A percentile compares a stretch with the other conserved stretches of the same genome.
Evolutionary conservation across 805 yeast genomes (phyloP).

Genomic region (Metschnikowia amazonensis): DNA sequence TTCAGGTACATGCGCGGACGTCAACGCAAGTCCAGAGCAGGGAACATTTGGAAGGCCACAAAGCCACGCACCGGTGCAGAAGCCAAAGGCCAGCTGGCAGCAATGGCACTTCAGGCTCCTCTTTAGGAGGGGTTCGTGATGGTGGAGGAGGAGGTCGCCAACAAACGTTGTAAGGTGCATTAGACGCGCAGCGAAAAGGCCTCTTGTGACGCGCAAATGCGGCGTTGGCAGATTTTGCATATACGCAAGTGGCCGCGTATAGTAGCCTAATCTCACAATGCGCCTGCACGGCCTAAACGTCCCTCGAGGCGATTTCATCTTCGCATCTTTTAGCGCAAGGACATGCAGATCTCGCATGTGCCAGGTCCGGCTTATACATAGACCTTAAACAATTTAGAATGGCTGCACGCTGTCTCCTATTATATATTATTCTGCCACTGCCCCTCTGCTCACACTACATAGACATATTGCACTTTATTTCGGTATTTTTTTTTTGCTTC

Average conservation of each 20-base stretch:
- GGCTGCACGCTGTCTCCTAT: background rate
- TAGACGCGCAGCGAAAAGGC: slow-evolving; percentile 7
- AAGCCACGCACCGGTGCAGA: too few relatives aligned
- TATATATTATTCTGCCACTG: background rate
- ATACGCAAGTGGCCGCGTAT: background rate
- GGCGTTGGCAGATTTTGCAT: background rate
- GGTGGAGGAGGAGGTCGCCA: background rate
- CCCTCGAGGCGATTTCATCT: slow-evolving; percentile 2
- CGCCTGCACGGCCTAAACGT: slow-evolving; percentile 8
- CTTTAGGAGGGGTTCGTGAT: background rate
- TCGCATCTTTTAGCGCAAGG: slow-evolving; percentile 7
- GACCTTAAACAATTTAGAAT: background rate
- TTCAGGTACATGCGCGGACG: background rate
- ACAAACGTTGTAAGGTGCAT: slow-evolving; percentile 3
- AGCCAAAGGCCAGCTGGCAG: too few relatives aligned
- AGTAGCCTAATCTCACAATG: background rate
- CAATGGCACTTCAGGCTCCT: too few relatives aligned
- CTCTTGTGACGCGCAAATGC: background rate
- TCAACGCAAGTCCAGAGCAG: background rate
- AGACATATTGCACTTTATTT: background rate
- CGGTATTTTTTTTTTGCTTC: too few relatives aligned
- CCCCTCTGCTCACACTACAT: background rate
- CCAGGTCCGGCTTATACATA: slow-evolving; percentile 1
- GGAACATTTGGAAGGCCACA: too few relatives aligned
- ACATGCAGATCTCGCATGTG: slow-evolving; percentile 3